Percentiles rank a stretch among this genome's conserved stretches.
phyloP scores from a whole-genome alignment of 805 yeast genomes.

The Zygotorulaspora danielsina region DNA sequence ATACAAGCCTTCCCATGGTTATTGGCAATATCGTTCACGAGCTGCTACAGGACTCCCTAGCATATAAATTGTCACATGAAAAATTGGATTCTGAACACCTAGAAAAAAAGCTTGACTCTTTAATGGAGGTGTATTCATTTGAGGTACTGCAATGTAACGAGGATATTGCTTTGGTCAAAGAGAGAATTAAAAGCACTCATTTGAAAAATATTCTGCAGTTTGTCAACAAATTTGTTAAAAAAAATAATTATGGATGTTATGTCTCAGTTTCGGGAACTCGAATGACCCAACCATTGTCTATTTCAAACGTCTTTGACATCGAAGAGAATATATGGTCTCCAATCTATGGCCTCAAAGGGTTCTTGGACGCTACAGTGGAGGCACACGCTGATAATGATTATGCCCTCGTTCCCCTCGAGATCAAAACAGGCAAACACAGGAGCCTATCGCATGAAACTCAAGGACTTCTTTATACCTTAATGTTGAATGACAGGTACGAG shows the following conservation, averaged over 20 bases:
- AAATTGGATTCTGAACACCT: constrained; percentile 30
- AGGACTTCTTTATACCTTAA: constrained; percentile 71
- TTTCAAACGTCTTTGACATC: constrained; percentile 66
- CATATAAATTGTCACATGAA: constrained; percentile 29
- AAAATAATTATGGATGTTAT: constrained; percentile 27
- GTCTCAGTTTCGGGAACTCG: constrained; percentile 29
- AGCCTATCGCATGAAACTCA: constrained; percentile 77
- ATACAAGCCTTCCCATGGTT: constrained; percentile 56
- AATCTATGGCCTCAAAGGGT: constrained; percentile 80
- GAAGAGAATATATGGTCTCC: constrained; percentile 95
- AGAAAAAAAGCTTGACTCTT: constrained; percentile 36
- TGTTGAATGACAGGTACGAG: constrained; percentile 76
- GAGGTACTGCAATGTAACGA: constrained; percentile 55
- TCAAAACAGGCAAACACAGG: constrained; percentile 74
- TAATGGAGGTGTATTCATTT: constrained; percentile 43
- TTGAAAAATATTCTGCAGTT: constrained; percentile 49
- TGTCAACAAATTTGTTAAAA: constrained; percentile 45
- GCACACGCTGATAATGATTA: constrained; percentile 42
- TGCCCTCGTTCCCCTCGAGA: constrained; percentile 77
- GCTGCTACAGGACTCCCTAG: constrained; percentile 52
- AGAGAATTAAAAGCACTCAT: constrained; percentile 44
- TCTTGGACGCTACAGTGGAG: constrained; percentile 81
- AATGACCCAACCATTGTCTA: constrained; percentile 43
- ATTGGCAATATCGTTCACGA: constrained; percentile 83
- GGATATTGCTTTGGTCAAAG: constrained; percentile 42